phyloP scores from a whole-genome alignment of 1,139 yeast species.

The Candida sanyaensis region DNA sequence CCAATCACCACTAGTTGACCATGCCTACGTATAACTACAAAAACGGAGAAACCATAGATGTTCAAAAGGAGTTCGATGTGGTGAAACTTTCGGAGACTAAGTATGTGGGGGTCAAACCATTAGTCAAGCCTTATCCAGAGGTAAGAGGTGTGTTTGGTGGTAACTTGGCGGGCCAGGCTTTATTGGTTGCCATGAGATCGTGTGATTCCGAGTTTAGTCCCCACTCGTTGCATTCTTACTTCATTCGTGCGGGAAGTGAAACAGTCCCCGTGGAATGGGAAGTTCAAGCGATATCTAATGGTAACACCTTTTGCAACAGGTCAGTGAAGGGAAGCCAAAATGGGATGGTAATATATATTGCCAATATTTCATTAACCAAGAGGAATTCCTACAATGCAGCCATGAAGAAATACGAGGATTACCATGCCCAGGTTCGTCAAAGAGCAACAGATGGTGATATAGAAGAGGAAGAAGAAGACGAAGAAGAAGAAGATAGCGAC shows the following conservation, averaged over 20 bases:
- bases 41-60: constrained; percentile 15
- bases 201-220: constrained; percentile 33
- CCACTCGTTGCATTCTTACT: constrained; percentile 38
- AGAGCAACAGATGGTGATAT: constrained; percentile 19
- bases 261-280: constrained; percentile 31
- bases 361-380: constrained; percentile 53
- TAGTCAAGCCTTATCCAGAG: constrained; percentile 25
- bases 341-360: constrained; percentile 50
- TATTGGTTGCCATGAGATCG: constrained; percentile 32
- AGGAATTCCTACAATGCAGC: constrained; percentile 30
- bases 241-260: constrained; percentile 27
- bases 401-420: constrained; percentile 26
- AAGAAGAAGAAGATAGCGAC: constrained; percentile 27
- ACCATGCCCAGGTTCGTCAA: constrained; percentile 16
- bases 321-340: constrained; percentile 58
- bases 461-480: constrained; percentile 25
- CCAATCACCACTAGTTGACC: neutral
- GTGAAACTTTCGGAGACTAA: constrained; percentile 18
- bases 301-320: constrained; percentile 62
- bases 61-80: constrained; percentile 24
- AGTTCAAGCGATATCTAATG: constrained; percentile 43
- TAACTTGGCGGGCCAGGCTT: constrained; percentile 36
- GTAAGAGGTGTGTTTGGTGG: constrained; percentile 41
- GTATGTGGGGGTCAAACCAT: constrained; percentile 26
- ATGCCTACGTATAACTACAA: constrained; percentile 13